phyloP scores from a whole-genome alignment of 2,329 filamentous ascomycete genomes.

The Colletotrichum sp. region DNA sequence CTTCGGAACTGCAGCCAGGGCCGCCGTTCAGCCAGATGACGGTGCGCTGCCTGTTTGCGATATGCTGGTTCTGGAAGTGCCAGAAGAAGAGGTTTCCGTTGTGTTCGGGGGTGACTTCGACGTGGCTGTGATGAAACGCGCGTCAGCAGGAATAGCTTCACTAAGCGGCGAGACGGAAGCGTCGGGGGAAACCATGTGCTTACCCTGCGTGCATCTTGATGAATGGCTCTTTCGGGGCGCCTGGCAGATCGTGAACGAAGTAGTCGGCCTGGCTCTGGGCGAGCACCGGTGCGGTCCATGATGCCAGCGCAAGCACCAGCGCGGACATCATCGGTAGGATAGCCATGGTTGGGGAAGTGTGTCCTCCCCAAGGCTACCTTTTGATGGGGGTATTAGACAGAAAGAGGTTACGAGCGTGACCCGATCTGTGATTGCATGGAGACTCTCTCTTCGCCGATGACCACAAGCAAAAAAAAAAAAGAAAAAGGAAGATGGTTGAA shows the following conservation, averaged over 20 bases:
- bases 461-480: neutral
- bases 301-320: conserved; percentile 43
- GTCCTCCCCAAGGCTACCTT: conserved; percentile 20
- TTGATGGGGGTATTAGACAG: neutral
- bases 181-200: conserved; percentile 37
- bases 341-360: conserved; percentile 22
- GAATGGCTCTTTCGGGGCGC: conserved; percentile 75
- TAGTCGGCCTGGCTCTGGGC: conserved; percentile 71
- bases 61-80: conserved; percentile 96
- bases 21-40: conserved; percentile 98
- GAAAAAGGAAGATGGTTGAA: neutral
- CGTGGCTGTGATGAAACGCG: conserved; percentile 66
- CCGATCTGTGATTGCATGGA: conserved; percentile 4
- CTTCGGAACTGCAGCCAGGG: conserved; percentile 96
- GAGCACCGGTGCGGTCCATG: conserved; percentile 42
- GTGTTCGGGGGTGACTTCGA: conserved; percentile 83
- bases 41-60: conserved; percentile 87
- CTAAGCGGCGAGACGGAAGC: neutral
- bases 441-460: neutral
- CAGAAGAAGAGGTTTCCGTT: conserved; percentile 98
- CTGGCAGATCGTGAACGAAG: conserved; percentile 85
- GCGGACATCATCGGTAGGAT: conserved; percentile 24
- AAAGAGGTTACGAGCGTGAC: neutral
- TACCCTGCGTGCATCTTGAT: conserved; percentile 99
- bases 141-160: conserved; percentile 25